phyloP scores from a whole-genome alignment of 2,329 filamentous ascomycete genomes.

The Penicillium olsonii region DNA sequence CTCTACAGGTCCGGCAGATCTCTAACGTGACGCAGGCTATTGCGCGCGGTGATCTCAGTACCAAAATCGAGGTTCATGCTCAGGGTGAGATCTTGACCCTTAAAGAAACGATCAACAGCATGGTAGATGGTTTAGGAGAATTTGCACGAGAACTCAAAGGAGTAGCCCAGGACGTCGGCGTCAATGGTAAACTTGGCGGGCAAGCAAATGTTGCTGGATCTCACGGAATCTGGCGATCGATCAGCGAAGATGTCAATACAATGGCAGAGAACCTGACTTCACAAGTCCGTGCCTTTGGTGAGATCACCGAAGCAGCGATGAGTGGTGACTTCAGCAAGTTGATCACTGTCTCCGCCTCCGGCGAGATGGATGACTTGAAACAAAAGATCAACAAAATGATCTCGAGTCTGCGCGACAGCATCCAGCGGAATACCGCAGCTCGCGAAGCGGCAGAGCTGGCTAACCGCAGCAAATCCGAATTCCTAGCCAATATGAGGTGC shows the following conservation, averaged over 20 bases:
- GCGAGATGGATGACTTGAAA: constrained; percentile 97
- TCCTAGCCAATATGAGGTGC: constrained; percentile 87
- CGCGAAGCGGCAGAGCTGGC: constrained; percentile 90
- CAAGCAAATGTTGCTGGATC: constrained; percentile 89
- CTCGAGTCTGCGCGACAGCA: constrained; percentile 86
- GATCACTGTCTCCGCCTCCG: constrained; percentile 90
- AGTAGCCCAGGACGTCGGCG: constrained; percentile 90
- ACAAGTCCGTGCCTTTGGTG: constrained; percentile 91
- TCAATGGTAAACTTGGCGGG: constrained; percentile 96
- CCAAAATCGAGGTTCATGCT: constrained; percentile 89
- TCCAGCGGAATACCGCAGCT: constrained; percentile 89
- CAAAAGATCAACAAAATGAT: constrained; percentile 99
- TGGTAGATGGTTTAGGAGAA: constrained; percentile 88
- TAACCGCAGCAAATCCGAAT: constrained; percentile 96
- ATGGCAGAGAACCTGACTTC: constrained; percentile 84
- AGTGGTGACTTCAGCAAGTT: constrained; percentile 94
- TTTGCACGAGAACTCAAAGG: constrained; percentile 93
- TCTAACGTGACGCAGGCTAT: constrained; percentile 91
- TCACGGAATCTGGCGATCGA: constrained; percentile 92
- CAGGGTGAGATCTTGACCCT: constrained; percentile 88
- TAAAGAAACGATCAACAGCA: constrained; percentile 96
- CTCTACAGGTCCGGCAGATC: constrained; percentile 73
- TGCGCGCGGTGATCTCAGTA: constrained; percentile 88
- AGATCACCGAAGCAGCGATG: constrained; percentile 91
- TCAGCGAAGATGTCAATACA: constrained; percentile 91